These are phyloP conservation scores for Pseudocercospora cruenta DNA, from an alignment of 2,329 filamentous ascomycete genomes.

Conservation along the genomic window DNA sequence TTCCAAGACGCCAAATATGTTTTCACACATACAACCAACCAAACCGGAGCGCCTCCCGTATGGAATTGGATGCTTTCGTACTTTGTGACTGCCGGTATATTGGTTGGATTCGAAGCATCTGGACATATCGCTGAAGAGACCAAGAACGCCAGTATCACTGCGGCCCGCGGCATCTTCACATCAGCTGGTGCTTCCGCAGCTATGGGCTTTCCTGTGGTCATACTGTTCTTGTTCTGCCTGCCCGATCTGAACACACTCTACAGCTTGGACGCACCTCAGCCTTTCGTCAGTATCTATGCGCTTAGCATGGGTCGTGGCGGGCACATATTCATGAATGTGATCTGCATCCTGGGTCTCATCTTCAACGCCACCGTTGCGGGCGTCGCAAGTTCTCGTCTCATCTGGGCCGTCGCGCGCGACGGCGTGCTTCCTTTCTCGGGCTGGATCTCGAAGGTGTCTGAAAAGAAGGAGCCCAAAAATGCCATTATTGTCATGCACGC, in stretches of 20 bases:
- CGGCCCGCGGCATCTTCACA: slow-evolving; percentile 64
- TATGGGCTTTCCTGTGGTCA: slow-evolving; percentile 59
- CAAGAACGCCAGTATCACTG: slow-evolving; percentile 60
- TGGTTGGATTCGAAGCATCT: slow-evolving; percentile 65
- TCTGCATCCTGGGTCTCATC: slow-evolving; percentile 54
- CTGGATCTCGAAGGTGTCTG: slow-evolving; percentile 60
- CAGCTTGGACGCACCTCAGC: slow-evolving; percentile 58
- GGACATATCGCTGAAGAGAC: slow-evolving; percentile 66
- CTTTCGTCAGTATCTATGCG: slow-evolving; percentile 63
- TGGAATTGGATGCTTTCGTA: slow-evolving; percentile 69
- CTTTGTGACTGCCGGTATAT: slow-evolving; percentile 62
- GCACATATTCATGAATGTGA: slow-evolving; percentile 65
- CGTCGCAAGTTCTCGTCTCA: slow-evolving; percentile 62
- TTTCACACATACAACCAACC: slow-evolving; percentile 64
- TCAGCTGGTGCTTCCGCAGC: slow-evolving; percentile 61
- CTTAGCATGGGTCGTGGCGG: slow-evolving; percentile 59
- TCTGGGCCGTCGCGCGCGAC: slow-evolving; percentile 66
- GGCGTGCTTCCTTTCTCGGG: slow-evolving; percentile 62
- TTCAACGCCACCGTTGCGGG: slow-evolving; percentile 65
- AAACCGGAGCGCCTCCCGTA: slow-evolving; percentile 51
- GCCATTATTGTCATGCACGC: slow-evolving; percentile 63
- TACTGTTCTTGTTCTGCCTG: slow-evolving; percentile 63
- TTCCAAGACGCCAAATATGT: slow-evolving; percentile 63
- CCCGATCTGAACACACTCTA: slow-evolving; percentile 59
- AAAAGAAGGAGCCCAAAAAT: slow-evolving; percentile 61